phyloP scores from a whole-genome alignment of 2,329 filamentous ascomycete species.

The Talaromyces sp. region DNA sequence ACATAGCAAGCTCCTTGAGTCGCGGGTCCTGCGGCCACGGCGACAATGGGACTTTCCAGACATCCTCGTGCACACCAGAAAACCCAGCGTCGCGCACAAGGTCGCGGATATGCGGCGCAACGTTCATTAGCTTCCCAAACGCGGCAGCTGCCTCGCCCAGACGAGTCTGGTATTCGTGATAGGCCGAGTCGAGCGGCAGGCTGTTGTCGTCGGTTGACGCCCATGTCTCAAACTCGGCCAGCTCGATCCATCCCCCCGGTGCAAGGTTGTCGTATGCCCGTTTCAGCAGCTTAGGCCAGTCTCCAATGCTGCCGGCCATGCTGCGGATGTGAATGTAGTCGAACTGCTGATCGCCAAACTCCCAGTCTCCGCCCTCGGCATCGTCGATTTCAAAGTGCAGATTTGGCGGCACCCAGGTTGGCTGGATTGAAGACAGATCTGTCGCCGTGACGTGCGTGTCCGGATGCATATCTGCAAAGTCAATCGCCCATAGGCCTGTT shows the following conservation, averaged over 20 bases:
- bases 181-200: slow-evolving; percentile 17
- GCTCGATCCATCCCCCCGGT: slow-evolving; percentile 25
- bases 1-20: slow-evolving; percentile 15
- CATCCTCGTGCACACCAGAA: slow-evolving; percentile 40
- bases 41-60: slow-evolving; percentile 39
- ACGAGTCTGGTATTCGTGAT: slow-evolving; percentile 16
- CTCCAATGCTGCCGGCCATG: slow-evolving; percentile 22
- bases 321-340: slow-evolving; percentile 26
- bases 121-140: slow-evolving; percentile 22
- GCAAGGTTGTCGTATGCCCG: slow-evolving; percentile 21
- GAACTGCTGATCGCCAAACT: slow-evolving; percentile 18
- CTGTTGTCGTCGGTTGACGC: slow-evolving; percentile 23
- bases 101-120: slow-evolving; percentile 28
- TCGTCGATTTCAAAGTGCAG: slow-evolving; percentile 19
- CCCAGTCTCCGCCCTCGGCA: slow-evolving; percentile 20
- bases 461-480: slow-evolving; percentile 13
- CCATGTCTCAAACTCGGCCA: slow-evolving; percentile 26
- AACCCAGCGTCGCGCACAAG: slow-evolving; percentile 49
- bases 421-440: slow-evolving; percentile 19
- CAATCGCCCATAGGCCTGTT: slow-evolving; percentile 13
- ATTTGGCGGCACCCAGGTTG: slow-evolving; percentile 12
- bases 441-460: slow-evolving; percentile 14
- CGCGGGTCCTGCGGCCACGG: slow-evolving; percentile 17
- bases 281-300: slow-evolving; percentile 23
- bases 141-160: slow-evolving; percentile 17